Percentiles rank a stretch among this genome's conserved stretches.
Conservation (phyloP, 2,329 filamentous ascomycete genomes). For the Epichloe brachyelytri region DNA sequence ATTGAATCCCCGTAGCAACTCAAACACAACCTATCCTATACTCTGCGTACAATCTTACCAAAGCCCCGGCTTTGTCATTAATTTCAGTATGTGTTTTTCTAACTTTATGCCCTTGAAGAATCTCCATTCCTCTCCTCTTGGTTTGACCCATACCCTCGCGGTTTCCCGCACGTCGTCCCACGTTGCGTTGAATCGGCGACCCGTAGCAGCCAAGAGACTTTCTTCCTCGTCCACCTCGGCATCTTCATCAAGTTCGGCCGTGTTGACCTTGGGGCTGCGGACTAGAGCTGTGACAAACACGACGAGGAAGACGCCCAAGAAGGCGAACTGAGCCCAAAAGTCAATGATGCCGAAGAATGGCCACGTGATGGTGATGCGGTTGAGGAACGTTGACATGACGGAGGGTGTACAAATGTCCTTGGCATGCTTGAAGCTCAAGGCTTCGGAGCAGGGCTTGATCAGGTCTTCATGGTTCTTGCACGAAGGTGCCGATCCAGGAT, state of each 20-base stretch:
- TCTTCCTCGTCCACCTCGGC: conserved; percentile 90
- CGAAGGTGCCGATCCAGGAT: conserved; percentile 55
- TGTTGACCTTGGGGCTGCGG: conserved; percentile 63
- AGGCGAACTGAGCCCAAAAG: conserved; percentile 94
- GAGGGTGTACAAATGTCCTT: conserved; percentile 79
- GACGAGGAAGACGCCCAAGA: conserved; percentile 71
- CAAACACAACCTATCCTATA: not conserved
- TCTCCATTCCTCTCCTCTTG: conserved; percentile 5
- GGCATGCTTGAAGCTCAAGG: conserved; percentile 55
- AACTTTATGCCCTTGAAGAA: conserved; percentile 1
- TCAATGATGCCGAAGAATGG: conserved; percentile 86
- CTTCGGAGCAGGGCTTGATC: conserved; percentile 72
- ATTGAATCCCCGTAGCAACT: not conserved
- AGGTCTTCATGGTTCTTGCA: conserved; percentile 60
- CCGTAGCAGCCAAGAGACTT: conserved; percentile 72
- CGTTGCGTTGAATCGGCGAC: conserved; percentile 68
- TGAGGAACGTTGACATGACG: conserved; percentile 84
- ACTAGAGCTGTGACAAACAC: conserved; percentile 71
- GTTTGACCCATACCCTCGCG: conserved; percentile 10
- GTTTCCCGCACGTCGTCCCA: conserved; percentile 69
- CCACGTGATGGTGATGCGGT: conserved; percentile 85
- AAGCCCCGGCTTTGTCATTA: not conserved
- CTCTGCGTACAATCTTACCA: not conserved
- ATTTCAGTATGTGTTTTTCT: not conserved
- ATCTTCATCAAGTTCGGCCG: conserved; percentile 73